A percentile compares a stretch with the other conserved stretches of the same genome.
Conservation (phyloP, 2,329 filamentous ascomycete species). For the Meredithiella fracta region DNA sequence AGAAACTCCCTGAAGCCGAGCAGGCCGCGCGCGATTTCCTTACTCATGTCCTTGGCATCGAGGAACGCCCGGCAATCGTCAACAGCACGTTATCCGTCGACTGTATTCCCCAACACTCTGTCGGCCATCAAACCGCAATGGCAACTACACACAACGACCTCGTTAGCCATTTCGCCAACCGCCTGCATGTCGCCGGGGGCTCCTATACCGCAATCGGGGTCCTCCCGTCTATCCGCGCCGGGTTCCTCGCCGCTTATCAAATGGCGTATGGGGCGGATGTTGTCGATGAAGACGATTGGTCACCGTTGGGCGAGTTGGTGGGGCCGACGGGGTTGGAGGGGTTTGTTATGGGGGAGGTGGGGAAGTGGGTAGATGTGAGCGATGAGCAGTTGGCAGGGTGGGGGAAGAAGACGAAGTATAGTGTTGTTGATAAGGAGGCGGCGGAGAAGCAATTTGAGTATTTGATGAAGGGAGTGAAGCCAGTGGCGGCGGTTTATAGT, state of each 20-base stretch:
- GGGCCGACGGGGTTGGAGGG: slow-evolving; percentile 18
- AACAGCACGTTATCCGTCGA: slow-evolving; percentile 40
- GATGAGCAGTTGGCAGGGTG: neutral
- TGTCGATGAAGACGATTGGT: neutral
- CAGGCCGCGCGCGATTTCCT: slow-evolving; percentile 56
- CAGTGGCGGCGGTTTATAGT: neutral
- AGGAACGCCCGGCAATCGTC: slow-evolving; percentile 37
- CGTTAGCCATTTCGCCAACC: slow-evolving; percentile 37
- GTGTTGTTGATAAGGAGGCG: neutral
- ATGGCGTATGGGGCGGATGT: slow-evolving; percentile 17
- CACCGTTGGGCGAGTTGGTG: slow-evolving; percentile 18
- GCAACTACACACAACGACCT: slow-evolving; percentile 38
- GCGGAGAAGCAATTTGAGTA: neutral
- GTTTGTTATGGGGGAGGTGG: neutral
- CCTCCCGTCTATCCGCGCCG: slow-evolving; percentile 35
- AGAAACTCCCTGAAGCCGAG: slow-evolving; percentile 43
- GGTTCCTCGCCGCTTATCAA: slow-evolving; percentile 26
- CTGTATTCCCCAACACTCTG: slow-evolving; percentile 80
- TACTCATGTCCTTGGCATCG: slow-evolving; percentile 33
- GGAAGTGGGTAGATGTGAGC: neutral
- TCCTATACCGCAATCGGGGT: slow-evolving; percentile 38
- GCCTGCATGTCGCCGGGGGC: slow-evolving; percentile 45
- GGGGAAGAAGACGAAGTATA: slow-evolving; percentile 1
- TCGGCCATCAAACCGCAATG: slow-evolving; percentile 57
- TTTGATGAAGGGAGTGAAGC: neutral